phyloP scores from a whole-genome alignment of 495 filamentous ascomycete genomes.

The Aspergillus mulundensis region DNA sequence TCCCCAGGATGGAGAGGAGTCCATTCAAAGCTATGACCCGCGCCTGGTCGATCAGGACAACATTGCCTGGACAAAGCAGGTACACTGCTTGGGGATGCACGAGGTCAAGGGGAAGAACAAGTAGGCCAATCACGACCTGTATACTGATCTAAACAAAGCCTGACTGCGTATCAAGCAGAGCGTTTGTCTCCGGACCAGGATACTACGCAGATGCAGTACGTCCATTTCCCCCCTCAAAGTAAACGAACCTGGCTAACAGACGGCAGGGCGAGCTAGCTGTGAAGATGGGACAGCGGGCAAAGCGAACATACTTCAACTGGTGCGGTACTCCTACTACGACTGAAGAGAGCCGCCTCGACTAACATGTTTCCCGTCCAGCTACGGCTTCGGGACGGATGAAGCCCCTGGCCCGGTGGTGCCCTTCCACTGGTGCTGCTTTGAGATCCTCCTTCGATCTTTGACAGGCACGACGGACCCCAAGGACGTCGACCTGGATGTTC shows the following conservation, averaged over 20 bases:
- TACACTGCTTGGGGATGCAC: constrained; percentile 16
- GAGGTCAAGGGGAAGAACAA: constrained; percentile 4
- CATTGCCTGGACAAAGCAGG: constrained; percentile 19
- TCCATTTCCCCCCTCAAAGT: background rate
- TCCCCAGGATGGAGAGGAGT: constrained; percentile 9
- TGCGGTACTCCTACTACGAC: background rate
- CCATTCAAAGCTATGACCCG: constrained; percentile 21
- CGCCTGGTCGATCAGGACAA: constrained; percentile 17
- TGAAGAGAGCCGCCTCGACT: background rate
- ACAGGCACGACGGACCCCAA: constrained; percentile 14
- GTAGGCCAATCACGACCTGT: background rate
- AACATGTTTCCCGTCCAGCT: constrained; percentile 8
- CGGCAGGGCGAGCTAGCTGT: constrained; percentile 18
- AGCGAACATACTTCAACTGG: constrained; percentile 17
- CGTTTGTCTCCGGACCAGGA: constrained; percentile 19
- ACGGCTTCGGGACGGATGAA: constrained; percentile 18
- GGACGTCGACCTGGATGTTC: constrained; percentile 14
- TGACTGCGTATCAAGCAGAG: constrained; percentile 6
- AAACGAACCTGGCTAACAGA: background rate
- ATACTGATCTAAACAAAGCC: background rate
- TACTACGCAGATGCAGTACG: constrained; percentile 23
- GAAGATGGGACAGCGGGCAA: constrained; percentile 8
- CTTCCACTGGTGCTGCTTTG: constrained; percentile 23
- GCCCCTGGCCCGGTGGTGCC: constrained; percentile 20
- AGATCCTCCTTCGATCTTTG: constrained; percentile 17